These are phyloP conservation scores for Podospora anserina DNA, from an alignment of 495 filamentous ascomycete genomes.

Conservation along the genomic window DNA sequence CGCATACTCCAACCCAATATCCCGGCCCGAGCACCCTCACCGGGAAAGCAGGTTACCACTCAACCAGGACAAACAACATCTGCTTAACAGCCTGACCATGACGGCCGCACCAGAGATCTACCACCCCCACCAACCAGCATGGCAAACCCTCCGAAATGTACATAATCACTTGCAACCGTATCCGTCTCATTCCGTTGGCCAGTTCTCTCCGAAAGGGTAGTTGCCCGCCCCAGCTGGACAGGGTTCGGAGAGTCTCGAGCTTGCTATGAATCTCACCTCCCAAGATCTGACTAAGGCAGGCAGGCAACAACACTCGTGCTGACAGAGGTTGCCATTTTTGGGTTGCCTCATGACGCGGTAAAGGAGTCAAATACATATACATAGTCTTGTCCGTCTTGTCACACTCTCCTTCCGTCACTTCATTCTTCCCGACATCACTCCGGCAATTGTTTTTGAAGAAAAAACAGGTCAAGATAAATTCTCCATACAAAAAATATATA, in stretches of 20 bases:
- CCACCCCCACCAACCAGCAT: too few species aligned
- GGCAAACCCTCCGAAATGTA: too few species aligned
- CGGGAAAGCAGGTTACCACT: too few species aligned
- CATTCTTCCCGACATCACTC: too few species aligned
- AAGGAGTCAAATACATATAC: neutral
- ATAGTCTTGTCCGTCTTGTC: neutral
- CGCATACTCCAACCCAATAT: too few species aligned
- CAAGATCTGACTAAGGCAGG: neutral
- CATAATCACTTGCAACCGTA: too few species aligned
- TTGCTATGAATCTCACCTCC: neutral
- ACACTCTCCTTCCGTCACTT: neutral
- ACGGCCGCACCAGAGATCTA: too few species aligned
- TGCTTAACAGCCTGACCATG: too few species aligned
- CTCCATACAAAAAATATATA: neutral
- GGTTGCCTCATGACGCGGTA: neutral
- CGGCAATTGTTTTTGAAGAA: neutral
- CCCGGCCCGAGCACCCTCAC: too few species aligned
- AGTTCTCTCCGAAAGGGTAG: neutral
- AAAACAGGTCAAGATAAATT: neutral
- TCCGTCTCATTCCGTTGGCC: neutral
- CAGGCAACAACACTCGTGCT: neutral
- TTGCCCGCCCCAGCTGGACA: neutral
- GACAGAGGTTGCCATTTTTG: neutral
- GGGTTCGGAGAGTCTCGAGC: neutral
- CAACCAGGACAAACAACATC: too few species aligned